A percentile compares a stretch with the other conserved stretches of the same genome.
Evolutionary conservation across 2,329 filamentous ascomycete genomes (phyloP).

Genomic region (Monilinia fructigena): DNA sequence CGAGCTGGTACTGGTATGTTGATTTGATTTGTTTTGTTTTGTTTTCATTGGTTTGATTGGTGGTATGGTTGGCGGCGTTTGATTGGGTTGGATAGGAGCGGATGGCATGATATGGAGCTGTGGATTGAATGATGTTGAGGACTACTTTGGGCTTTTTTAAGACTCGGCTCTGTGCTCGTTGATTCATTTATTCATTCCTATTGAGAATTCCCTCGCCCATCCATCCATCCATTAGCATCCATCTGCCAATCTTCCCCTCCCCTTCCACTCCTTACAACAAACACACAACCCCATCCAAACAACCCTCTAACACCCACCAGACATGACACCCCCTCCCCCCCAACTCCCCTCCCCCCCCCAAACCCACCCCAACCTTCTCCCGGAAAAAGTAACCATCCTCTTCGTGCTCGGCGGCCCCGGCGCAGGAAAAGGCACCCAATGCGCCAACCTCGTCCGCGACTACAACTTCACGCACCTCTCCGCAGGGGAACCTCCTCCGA

Average conservation of each 20-base stretch:
- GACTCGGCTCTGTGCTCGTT: neutral
- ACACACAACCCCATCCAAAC: neutral
- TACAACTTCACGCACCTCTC: constrained; percentile 92
- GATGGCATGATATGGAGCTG: neutral
- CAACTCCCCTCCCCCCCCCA: constrained; percentile 52
- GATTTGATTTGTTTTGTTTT: neutral
- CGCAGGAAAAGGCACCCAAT: constrained; percentile 95
- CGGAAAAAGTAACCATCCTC: constrained; percentile 79
- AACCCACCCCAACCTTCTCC: constrained; percentile 68
- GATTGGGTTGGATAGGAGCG: neutral
- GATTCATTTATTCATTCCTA: neutral
- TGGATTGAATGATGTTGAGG: constrained; percentile 28
- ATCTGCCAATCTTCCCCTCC: constrained; percentile 13
- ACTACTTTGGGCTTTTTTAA: constrained; percentile 32
- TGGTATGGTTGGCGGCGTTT: neutral
- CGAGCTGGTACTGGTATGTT: constrained; percentile 42
- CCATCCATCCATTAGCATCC: constrained; percentile 1
- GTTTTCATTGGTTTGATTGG: neutral
- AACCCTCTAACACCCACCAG: constrained; percentile 9
- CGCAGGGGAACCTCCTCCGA: constrained; percentile 89
- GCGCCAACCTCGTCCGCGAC: constrained; percentile 78
- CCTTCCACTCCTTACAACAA: neutral
- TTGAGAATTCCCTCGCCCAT: neutral
- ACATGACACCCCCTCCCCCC: constrained; percentile 20
- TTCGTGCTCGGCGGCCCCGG: constrained; percentile 96